Percentiles rank a stretch among this genome's conserved stretches.
These are phyloP conservation scores for Hypomyces rosellus DNA, from an alignment of 2,329 filamentous ascomycete genomes.

Conservation along the genomic window DNA sequence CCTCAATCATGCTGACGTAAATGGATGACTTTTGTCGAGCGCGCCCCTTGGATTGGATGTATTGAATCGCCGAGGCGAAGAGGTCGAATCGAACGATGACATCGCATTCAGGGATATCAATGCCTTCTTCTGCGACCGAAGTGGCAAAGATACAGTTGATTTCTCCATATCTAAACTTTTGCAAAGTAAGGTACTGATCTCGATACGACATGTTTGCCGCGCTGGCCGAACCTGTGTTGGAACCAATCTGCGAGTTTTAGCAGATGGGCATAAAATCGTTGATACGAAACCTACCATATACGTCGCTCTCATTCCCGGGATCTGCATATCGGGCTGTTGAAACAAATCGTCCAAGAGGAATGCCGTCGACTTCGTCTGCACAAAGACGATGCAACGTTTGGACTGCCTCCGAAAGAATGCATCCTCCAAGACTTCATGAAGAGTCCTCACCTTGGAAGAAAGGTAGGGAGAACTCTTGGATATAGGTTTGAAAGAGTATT, in stretches of 20 bases:
- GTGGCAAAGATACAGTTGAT: slow-evolving; percentile 62
- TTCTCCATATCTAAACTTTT: slow-evolving; percentile 53
- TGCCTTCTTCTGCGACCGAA: slow-evolving; percentile 60
- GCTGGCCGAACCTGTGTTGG: slow-evolving; percentile 28
- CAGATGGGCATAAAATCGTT: neutral
- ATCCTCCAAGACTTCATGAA: slow-evolving; percentile 54
- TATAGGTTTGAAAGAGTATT: slow-evolving; percentile 39
- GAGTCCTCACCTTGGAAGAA: slow-evolving; percentile 65
- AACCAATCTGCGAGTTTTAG: slow-evolving; percentile 23
- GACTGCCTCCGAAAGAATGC: slow-evolving; percentile 55
- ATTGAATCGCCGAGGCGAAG: slow-evolving; percentile 85
- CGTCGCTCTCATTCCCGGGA: slow-evolving; percentile 53
- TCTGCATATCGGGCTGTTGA: slow-evolving; percentile 43
- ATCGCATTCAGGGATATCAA: slow-evolving; percentile 64
- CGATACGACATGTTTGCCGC: slow-evolving; percentile 62
- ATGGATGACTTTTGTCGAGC: slow-evolving; percentile 72
- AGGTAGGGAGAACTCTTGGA: slow-evolving; percentile 29
- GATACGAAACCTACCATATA: slow-evolving; percentile 47
- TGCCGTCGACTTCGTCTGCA: slow-evolving; percentile 71
- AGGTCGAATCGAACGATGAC: slow-evolving; percentile 73
- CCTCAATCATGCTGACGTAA: slow-evolving; percentile 80
- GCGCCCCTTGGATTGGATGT: slow-evolving; percentile 85
- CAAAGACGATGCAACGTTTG: slow-evolving; percentile 75
- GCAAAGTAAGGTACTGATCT: slow-evolving; percentile 67
- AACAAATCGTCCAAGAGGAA: slow-evolving; percentile 66